Evolutionary conservation across 1,284 basidiomycete genomes (phyloP).

Genomic region (Tylopilus sp.): DNA sequence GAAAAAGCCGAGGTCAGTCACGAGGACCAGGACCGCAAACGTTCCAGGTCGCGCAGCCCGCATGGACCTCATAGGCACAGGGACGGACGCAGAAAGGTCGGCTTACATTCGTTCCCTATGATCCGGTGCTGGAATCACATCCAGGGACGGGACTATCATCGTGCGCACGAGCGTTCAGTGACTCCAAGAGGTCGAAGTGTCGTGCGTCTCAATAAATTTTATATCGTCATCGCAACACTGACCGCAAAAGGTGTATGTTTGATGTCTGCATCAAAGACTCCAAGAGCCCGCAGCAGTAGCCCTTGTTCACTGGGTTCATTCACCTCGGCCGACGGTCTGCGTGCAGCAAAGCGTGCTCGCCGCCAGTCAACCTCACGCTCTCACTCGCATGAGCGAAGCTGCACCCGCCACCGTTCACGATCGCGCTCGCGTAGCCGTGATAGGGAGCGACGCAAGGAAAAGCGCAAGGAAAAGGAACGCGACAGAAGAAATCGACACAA

Average conservation of each 20-base stretch:
- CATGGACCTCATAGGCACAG: slow-evolving; percentile 13
- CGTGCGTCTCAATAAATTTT: slow-evolving; percentile 33
- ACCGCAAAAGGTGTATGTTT: slow-evolving; percentile 37
- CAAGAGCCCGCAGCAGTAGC: slow-evolving; percentile 27
- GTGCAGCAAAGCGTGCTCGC: slow-evolving; percentile 18
- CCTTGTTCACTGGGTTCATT: slow-evolving; percentile 24
- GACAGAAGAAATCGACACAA: slow-evolving; percentile 45
- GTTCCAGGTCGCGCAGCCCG: slow-evolving; percentile 40
- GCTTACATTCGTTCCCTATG: background rate
- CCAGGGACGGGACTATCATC: slow-evolving; percentile 21
- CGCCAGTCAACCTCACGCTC: slow-evolving; percentile 31
- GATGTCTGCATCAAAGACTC: slow-evolving; percentile 30
- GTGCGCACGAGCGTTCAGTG: slow-evolving; percentile 6
- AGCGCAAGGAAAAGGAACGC: slow-evolving; percentile 35
- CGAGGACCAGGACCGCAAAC: slow-evolving; percentile 20
- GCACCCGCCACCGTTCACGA: slow-evolving; percentile 19
- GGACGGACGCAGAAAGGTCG: slow-evolving; percentile 20
- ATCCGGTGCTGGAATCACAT: background rate
- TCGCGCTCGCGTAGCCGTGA: slow-evolving; percentile 38
- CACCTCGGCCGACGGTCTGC: slow-evolving; percentile 23
- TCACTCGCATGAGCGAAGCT: slow-evolving; percentile 27
- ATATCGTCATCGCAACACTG: slow-evolving; percentile 15
- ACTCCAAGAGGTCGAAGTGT: slow-evolving; percentile 37
- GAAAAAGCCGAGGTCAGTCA: slow-evolving; percentile 20
- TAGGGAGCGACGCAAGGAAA: slow-evolving; percentile 31